Conservation (phyloP, 257 asterid species). For the Penstemon newberryi region DNA sequence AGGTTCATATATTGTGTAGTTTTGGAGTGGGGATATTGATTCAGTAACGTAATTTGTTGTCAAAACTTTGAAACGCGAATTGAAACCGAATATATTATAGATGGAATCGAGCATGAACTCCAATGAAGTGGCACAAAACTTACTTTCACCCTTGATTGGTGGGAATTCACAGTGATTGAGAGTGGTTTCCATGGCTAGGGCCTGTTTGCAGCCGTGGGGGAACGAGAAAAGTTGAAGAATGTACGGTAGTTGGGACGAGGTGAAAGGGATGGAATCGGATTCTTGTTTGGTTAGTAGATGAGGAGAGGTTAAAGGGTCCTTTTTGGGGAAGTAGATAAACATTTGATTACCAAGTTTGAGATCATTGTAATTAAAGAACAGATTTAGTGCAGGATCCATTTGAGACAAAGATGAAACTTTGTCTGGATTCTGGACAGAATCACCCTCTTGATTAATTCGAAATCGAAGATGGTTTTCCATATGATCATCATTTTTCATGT, state of each 20-base stretch:
- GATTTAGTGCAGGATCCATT: slow-evolving; percentile 52
- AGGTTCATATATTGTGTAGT: slow-evolving; percentile 49
- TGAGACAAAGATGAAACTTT: slow-evolving; percentile 25
- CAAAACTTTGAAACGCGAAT: slow-evolving; percentile 37
- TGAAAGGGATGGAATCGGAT: slow-evolving; percentile 71
- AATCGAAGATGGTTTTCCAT: slow-evolving; percentile 33
- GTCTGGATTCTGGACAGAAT: slow-evolving; percentile 13
- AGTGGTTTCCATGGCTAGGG: slow-evolving; percentile 57
- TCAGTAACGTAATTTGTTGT: slow-evolving; percentile 48
- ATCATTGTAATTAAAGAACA: slow-evolving; percentile 54
- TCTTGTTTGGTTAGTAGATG: slow-evolving; percentile 61
- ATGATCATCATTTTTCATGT: background rate
- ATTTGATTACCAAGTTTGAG: slow-evolving; percentile 52
- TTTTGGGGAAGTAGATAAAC: slow-evolving; percentile 53
- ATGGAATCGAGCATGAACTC: slow-evolving; percentile 70
- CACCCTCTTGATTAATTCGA: background rate
- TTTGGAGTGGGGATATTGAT: slow-evolving; percentile 43
- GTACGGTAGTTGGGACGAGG: slow-evolving; percentile 38
- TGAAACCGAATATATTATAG: slow-evolving; percentile 30
- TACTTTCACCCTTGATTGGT: slow-evolving; percentile 62
- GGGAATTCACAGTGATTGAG: slow-evolving; percentile 70
- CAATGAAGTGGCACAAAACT: slow-evolving; percentile 72
- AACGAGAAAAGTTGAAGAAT: slow-evolving; percentile 55
- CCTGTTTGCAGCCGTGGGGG: slow-evolving; percentile 53
- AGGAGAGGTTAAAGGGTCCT: slow-evolving; percentile 53